Base-by-base conservation (phyloP, 352 stramenopile species). In the Phytophthora ramorum region DNA sequence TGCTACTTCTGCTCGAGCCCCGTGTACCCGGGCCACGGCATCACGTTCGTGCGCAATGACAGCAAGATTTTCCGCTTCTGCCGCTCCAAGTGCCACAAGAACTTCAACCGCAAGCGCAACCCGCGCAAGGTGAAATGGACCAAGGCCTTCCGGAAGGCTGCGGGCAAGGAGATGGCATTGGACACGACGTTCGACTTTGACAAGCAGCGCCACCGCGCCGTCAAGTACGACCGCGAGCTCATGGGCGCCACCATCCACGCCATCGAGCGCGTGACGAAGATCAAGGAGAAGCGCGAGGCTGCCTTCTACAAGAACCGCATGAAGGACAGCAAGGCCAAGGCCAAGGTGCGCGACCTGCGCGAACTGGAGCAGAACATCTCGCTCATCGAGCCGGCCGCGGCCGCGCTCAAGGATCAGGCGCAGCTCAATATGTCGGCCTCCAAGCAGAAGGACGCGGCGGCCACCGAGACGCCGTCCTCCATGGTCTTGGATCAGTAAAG, bases 131-230 rank as follows among this genome's bases (percentile, higher is more conserved):
- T 99, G 14, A 98, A 98, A 79, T 99, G 98, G 98, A 99, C 98
- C 59, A 99, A 99, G 86, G 92, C 98, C 53, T 99, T 99, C 82
- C 91, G 98, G 54, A 98, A 98, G 79, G 80, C 95, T 13, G 90
- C 96, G 7, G 98, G 98, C 61, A 99, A 99, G 87, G 98, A 99
- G 85, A 99, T 99, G 95, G 95, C 97, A 38, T 95, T 99, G 46
- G 98, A 99, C 86, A 98, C 95, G 50, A 99, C 98, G 40, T 99
- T 99, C 81, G 98, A 99, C 78, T 99, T 99, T 66, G 98, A 99
- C 77, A 99, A 99, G 86, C 79, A 98, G 78, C 87, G 98, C 49
- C 99, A 99, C 81, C 89, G 97, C 55, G 98, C 97, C 17, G 94
- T 99, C 62, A 99, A 99, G 78, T 99, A 99, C 83, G 97, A 99